A percentile compares a stretch with the other conserved stretches of the same genome.
These are phyloP conservation scores for Aspergillus jensenii DNA, from an alignment of 2,329 filamentous ascomycete species.

Conservation along the genomic window DNA sequence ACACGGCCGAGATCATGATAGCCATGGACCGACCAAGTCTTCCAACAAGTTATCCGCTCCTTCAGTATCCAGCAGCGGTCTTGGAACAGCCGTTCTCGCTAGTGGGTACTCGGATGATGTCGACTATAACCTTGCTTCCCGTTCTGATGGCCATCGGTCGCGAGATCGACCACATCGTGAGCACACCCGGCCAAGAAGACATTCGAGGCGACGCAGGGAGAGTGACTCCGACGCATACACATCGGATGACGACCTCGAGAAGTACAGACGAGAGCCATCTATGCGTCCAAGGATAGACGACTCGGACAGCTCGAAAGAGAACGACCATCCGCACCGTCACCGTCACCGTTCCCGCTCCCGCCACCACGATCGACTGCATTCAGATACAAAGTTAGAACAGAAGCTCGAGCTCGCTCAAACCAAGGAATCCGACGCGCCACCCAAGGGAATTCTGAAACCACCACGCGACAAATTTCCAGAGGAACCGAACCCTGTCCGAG, in stretches of 20 bases:
- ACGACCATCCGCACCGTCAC: slow-evolving; percentile 22
- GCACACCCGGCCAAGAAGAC: slow-evolving; percentile 25
- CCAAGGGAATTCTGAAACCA: slow-evolving; percentile 82
- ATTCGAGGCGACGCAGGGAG: slow-evolving; percentile 22
- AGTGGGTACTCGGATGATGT: slow-evolving; percentile 36
- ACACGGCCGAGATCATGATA: slow-evolving; percentile 21
- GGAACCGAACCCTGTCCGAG: slow-evolving; percentile 75
- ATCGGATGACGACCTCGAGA: slow-evolving; percentile 35
- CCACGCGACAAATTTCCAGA: slow-evolving; percentile 84
- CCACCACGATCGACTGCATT: slow-evolving; percentile 16
- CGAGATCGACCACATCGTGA: slow-evolving; percentile 19
- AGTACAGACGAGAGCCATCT: slow-evolving; percentile 30
- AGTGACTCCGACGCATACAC: slow-evolving; percentile 30
- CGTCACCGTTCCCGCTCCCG: slow-evolving; percentile 27
- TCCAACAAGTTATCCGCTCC: slow-evolving; percentile 15
- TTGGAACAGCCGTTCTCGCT: slow-evolving; percentile 38
- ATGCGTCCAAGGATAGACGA: slow-evolving; percentile 24
- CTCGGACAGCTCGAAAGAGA: slow-evolving; percentile 27
- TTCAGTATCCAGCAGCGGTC: slow-evolving; percentile 25
- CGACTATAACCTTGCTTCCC: slow-evolving; percentile 27
- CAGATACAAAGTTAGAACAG: slow-evolving; percentile 23
- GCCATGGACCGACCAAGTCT: slow-evolving; percentile 19
- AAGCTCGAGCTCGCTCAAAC: slow-evolving; percentile 24
- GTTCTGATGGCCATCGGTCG: slow-evolving; percentile 25
- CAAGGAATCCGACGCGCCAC: slow-evolving; percentile 62